phyloP scores from a whole-genome alignment of 1,139 yeast genomes.

The Zygoascus hellenicus region DNA sequence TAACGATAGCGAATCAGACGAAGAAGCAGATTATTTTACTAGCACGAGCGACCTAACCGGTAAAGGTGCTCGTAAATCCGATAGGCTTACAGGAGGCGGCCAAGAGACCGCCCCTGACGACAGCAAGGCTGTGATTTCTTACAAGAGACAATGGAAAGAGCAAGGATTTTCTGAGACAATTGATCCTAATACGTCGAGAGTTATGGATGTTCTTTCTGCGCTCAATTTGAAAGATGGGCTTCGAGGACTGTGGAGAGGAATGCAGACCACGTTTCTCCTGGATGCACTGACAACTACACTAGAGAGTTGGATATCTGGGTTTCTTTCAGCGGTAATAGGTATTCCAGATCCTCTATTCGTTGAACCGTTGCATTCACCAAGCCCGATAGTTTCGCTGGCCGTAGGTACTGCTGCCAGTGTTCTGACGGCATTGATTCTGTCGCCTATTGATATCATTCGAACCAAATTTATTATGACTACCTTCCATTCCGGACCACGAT shows the following conservation, averaged over 20 bases:
- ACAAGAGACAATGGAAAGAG: conserved; percentile 11
- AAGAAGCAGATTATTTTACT: conserved; percentile 21
- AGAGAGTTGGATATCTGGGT: conserved; percentile 90
- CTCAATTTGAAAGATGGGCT: conserved; percentile 74
- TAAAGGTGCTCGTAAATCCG: conserved; percentile 16
- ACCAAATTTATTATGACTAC: conserved; percentile 69
- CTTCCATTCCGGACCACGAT: conserved; percentile 34
- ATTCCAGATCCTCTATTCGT: conserved; percentile 90
- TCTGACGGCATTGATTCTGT: conserved; percentile 65
- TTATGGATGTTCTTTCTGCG: conserved; percentile 66
- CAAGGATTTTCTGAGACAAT: conserved; percentile 31
- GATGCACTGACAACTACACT: conserved; percentile 70
- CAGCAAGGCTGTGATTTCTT: conserved; percentile 7
- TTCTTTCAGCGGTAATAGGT: conserved; percentile 71
- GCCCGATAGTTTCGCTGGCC: conserved; percentile 60
- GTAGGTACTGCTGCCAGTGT: conserved; percentile 69
- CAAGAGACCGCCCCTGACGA: conserved; percentile 9
- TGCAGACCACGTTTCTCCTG: conserved; percentile 77
- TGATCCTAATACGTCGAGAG: conserved; percentile 57
- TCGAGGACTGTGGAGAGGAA: conserved; percentile 77
- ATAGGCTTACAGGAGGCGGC: conserved; percentile 36
- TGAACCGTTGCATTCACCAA: conserved; percentile 76
- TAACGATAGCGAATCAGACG: conserved; percentile 17
- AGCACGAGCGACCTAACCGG: conserved; percentile 6
- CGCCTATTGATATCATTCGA: conserved; percentile 78